A percentile compares a stretch with the other conserved stretches of the same genome.
Conservation (phyloP, 441 rosid genomes). For the Aleurites moluccanus region DNA sequence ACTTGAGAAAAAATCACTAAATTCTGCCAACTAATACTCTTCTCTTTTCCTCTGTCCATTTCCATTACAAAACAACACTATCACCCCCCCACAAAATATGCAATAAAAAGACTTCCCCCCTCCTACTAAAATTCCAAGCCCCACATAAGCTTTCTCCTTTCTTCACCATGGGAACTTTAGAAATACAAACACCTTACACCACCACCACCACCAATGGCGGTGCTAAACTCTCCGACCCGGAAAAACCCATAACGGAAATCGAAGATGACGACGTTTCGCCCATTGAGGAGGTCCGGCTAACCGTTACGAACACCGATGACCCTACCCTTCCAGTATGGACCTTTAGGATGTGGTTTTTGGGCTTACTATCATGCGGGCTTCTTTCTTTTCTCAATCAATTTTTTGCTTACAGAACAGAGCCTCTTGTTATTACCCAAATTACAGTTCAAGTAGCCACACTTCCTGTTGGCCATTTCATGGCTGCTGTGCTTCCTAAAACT, state of each 20-base stretch:
- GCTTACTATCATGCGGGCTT: constrained; percentile 62
- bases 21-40: neutral
- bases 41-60: neutral
- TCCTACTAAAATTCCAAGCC: neutral
- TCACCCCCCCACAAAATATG: neutral
- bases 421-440: constrained; percentile 78
- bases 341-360: constrained; percentile 84
- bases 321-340: constrained; percentile 85
- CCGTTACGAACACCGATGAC: constrained; percentile 81
- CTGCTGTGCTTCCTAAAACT: constrained; percentile 53
- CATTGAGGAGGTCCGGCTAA: constrained; percentile 73
- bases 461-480: constrained; percentile 80
- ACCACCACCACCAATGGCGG: neutral
- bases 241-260: constrained; percentile 23
- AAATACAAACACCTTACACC: constrained; percentile 23
- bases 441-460: constrained; percentile 76
- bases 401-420: constrained; percentile 84
- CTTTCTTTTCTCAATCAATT: constrained; percentile 84
- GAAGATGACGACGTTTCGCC: constrained; percentile 58
- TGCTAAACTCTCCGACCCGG: constrained; percentile 28
- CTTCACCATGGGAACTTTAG: constrained; percentile 28
- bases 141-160: neutral
- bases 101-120: neutral
- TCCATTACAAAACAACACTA: neutral
- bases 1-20: neutral